Evolutionary conservation across 805 yeast genomes (phyloP).

Genomic region (Sugiyamaella valdiviana): DNA sequence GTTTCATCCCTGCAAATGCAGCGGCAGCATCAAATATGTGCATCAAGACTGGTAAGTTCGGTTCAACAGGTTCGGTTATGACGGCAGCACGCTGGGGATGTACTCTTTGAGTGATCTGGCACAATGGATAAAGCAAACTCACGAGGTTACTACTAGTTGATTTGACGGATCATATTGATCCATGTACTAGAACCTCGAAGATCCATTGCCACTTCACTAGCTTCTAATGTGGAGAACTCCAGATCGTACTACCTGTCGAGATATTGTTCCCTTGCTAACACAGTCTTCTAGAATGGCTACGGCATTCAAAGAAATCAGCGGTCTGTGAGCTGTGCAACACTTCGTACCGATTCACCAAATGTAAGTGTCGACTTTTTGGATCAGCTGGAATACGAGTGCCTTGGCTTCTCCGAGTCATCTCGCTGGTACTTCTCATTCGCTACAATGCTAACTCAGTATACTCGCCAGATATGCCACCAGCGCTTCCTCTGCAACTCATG

Average conservation of each 20-base stretch:
- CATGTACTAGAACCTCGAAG: no score
- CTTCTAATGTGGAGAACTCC: no score
- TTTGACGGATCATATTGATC: no score
- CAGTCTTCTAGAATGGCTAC: slow-evolving; percentile 72
- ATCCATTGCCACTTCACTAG: no score
- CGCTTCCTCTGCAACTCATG: slow-evolving; percentile 51
- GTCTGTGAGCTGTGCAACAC: slow-evolving; percentile 86
- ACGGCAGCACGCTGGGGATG: no score
- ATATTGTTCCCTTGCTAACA: background rate
- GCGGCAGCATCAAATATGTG: slow-evolving; percentile 87
- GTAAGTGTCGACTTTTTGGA: slow-evolving; percentile 8
- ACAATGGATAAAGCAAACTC: no score
- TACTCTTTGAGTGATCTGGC: no score
- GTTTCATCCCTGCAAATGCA: slow-evolving; percentile 86
- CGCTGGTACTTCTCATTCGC: background rate
- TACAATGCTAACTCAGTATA: slow-evolving; percentile 36
- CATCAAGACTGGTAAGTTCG: slow-evolving; percentile 71
- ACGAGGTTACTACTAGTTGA: no score
- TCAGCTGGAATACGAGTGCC: no score
- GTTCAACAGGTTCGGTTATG: no score
- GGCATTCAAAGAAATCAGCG: slow-evolving; percentile 54
- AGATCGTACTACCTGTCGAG: background rate
- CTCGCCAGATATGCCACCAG: slow-evolving; percentile 55
- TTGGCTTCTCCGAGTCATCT: background rate
- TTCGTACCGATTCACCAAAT: slow-evolving; percentile 58